Evolutionary conservation across 2,329 filamentous ascomycete species (phyloP).

Genomic region (Thielaviopsis populi): DNA sequence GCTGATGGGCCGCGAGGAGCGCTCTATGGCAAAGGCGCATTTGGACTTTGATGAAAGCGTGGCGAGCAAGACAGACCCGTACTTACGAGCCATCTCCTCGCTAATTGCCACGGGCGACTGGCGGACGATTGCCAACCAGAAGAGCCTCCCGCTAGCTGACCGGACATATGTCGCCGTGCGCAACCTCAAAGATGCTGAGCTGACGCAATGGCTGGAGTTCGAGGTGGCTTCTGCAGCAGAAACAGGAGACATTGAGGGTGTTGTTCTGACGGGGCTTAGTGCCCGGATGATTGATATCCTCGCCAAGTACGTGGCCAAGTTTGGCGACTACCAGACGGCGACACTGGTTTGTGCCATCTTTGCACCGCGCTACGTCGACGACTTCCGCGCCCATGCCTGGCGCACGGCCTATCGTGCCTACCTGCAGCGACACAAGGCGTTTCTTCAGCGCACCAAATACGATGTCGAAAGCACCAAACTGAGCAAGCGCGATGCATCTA

Average conservation of each 20-base stretch:
- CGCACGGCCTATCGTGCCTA: conserved; percentile 56
- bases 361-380: conserved; percentile 60
- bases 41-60: conserved; percentile 44
- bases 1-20: conserved; percentile 39
- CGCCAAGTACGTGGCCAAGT: conserved; percentile 59
- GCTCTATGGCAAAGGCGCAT: conserved; percentile 31
- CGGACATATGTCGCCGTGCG: conserved; percentile 59
- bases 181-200: conserved; percentile 45
- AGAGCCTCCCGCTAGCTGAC: conserved; percentile 58
- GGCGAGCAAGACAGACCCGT: conserved; percentile 56
- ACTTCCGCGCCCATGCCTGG: conserved; percentile 61
- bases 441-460: conserved; percentile 62
- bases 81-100: conserved; percentile 63
- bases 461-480: conserved; percentile 60
- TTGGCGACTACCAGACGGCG: conserved; percentile 64
- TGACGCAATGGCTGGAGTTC: conserved; percentile 52
- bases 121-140: conserved; percentile 56
- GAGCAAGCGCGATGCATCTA: conserved; percentile 45
- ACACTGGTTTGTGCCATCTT: conserved; percentile 60
- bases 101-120: conserved; percentile 66
- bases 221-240: conserved; percentile 44
- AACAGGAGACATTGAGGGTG: conserved; percentile 49
- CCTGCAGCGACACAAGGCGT: conserved; percentile 56
- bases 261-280: conserved; percentile 63
- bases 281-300: conserved; percentile 60